phyloP scores from a whole-genome alignment of 2,329 filamentous ascomycete genomes.

The Lomentospora prolificans region DNA sequence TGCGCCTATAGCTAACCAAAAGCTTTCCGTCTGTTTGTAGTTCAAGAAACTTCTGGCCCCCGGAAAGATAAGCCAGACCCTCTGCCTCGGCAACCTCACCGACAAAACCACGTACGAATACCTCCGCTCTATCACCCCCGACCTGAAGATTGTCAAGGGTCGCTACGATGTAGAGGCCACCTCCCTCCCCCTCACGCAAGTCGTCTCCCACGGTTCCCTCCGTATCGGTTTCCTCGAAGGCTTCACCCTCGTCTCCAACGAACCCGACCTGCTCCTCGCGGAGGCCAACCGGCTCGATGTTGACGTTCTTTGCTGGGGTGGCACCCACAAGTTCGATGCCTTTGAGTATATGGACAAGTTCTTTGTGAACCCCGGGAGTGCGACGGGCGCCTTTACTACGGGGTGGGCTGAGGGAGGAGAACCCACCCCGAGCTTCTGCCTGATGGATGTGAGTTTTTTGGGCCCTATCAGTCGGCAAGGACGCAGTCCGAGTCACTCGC shows the following conservation, averaged over 20 bases:
- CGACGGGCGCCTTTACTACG: constrained; percentile 52
- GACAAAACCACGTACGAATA: constrained; percentile 75
- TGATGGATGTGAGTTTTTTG: constrained; percentile 74
- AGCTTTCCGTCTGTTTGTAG: constrained; percentile 28
- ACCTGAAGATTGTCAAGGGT: constrained; percentile 61
- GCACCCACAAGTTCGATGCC: constrained; percentile 59
- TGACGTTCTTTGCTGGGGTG: constrained; percentile 59
- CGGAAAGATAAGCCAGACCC: constrained; percentile 72
- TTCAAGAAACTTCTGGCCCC: constrained; percentile 80
- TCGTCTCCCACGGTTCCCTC: constrained; percentile 55
- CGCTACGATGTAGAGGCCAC: constrained; percentile 58
- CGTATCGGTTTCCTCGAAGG: constrained; percentile 60
- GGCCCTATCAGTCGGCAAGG: no score
- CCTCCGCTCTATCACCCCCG: constrained; percentile 63
- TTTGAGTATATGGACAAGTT: constrained; percentile 69
- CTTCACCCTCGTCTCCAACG: constrained; percentile 57
- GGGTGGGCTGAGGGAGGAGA: constrained; percentile 50
- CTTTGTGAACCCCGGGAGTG: constrained; percentile 60
- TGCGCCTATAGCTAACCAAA: no score
- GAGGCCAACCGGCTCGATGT: constrained; percentile 61
- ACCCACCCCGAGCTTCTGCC: constrained; percentile 80
- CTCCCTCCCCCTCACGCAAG: constrained; percentile 53
- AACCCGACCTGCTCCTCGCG: constrained; percentile 56
- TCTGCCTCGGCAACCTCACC: constrained; percentile 72
- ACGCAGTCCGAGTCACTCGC: no score